Conservation (phyloP, 805 yeast species). For the Starmerella cellae region DNA sequence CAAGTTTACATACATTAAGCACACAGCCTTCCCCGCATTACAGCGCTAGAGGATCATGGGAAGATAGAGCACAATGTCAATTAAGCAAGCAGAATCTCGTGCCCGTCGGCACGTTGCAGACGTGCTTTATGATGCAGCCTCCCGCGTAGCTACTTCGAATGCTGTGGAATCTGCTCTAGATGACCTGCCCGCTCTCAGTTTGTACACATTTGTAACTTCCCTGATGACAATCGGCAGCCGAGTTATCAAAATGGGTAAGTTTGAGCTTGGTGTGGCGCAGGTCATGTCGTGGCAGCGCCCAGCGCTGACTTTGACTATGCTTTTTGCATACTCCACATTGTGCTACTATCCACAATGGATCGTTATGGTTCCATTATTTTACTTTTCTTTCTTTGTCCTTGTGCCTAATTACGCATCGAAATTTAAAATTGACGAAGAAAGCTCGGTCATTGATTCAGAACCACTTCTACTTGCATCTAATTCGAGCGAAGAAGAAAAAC, state of each 20-base stretch:
- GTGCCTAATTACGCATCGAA: conserved; percentile 47
- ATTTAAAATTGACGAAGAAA: conserved; percentile 16
- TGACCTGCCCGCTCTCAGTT: conserved; percentile 16
- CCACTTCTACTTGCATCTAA: not conserved
- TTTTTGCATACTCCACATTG: conserved; percentile 49
- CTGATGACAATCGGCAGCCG: conserved; percentile 14
- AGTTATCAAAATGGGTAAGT: conserved; percentile 32
- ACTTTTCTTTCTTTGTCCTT: conserved; percentile 43
- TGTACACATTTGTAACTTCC: conserved; percentile 13
- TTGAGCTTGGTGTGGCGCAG: conserved; percentile 49
- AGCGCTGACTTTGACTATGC: conserved; percentile 46
- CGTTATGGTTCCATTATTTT: conserved; percentile 48
- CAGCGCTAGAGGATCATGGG: too few species aligned
- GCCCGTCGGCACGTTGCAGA: conserved; percentile 14
- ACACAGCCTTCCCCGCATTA: too few species aligned
- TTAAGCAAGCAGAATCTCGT: not conserved
- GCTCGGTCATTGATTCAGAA: not conserved
- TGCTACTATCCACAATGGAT: conserved; percentile 62
- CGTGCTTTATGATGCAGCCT: conserved; percentile 10
- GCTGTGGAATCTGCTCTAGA: conserved; percentile 8
- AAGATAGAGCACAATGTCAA: not conserved
- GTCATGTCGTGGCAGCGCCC: conserved; percentile 66
- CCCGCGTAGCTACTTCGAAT: conserved; percentile 7
- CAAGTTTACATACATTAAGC: too few species aligned
- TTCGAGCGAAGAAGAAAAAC: conserved; percentile 15